Evolutionary conservation across 768 basidiomycete genomes (phyloP), one percentile per base, ranked within the genome.

Genomic region (Cyclocybe aegerita): DNA sequence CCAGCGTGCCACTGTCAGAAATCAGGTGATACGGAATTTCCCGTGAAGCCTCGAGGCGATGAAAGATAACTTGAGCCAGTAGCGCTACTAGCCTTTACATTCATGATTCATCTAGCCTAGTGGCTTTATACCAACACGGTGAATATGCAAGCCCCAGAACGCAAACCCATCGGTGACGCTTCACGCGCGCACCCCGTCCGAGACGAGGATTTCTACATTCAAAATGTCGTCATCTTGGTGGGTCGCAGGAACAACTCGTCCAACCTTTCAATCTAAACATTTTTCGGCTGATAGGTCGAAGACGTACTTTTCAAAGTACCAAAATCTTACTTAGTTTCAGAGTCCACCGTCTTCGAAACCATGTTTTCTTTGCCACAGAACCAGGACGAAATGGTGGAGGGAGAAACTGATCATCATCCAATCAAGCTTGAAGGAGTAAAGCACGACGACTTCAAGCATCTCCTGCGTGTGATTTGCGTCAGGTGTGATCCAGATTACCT

Each of bases 301-400:
- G 62, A 65, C 37, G 56, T 55, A 9, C 49, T 72, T 16, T 76
- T 74, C 64, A 70, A 70, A 48, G 59, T 75, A 9, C 74, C 72
- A 11, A 62, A 64, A 10, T 58, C 62, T n/a, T 61, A 66, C 17
- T 68, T 77, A 29, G 55, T 62, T 31, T 58, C 60, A 12, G 61
- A 64, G 37, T 74, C 72, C 0, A 60, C 63, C 3, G 61, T 73
- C 1, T 72, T 75, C 55, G 54, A 55, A 8, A 47, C 65, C 7
- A 64, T 70, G 57, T 70, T 75, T 49, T 52, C 57, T 9, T 54
- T 72, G 4, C 70, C 67, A 9, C 53, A 59, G 4, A 48, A 43
- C n/a, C 50, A 56, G 4, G 50, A 52, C 4, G 47, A n/a, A 31
- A 31, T 52, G 4, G 4, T 43, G 31, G 67, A 73, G 14, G 67